Percentiles rank a stretch among this genome's conserved stretches.
phyloP scores from a whole-genome alignment of 768 basidiomycete genomes.

The Suillus discolor region DNA sequence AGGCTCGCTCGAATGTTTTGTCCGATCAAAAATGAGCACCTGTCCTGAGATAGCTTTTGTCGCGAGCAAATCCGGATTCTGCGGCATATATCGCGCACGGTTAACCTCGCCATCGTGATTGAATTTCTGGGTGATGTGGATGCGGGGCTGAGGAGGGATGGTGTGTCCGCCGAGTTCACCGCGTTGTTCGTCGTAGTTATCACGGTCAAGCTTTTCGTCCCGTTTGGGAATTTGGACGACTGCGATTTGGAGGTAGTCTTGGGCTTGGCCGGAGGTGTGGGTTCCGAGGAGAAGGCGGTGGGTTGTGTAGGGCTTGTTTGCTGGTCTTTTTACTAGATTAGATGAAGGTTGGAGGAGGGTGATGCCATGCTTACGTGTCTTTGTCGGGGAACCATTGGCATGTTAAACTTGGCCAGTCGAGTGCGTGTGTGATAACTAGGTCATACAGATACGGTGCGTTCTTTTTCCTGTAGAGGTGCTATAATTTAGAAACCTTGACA shows the following conservation, averaged over 20 bases:
- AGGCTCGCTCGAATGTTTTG: constrained; percentile 94
- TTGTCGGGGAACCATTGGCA: constrained; percentile 99
- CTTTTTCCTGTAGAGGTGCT: constrained; percentile 69
- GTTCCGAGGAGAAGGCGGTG: constrained; percentile 96
- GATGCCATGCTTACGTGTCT: constrained; percentile 68
- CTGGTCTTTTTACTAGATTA: constrained; percentile 53
- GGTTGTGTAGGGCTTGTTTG: constrained; percentile 91
- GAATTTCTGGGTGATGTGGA: constrained; percentile 91
- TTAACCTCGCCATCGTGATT: constrained; percentile 97
- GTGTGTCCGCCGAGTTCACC: constrained; percentile 95
- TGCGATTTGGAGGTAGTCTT: constrained; percentile 96
- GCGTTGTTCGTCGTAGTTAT: constrained; percentile 87
- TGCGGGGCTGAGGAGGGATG: constrained; percentile 80
- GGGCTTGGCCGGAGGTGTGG: constrained; percentile 93
- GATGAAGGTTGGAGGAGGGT: constrained; percentile 2
- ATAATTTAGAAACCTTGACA: constrained; percentile 1
- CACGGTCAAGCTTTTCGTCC: constrained; percentile 75
- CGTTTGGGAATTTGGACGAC: constrained; percentile 91
- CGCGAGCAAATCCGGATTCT: constrained; percentile 96
- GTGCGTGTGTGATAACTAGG: constrained; percentile 93
- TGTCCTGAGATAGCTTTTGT: constrained; percentile 93
- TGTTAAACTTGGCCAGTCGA: constrained; percentile 97
- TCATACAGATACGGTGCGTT: constrained; percentile 99
- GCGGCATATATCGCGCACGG: constrained; percentile 98
- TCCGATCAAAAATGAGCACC: constrained; percentile 94